A percentile compares a stretch with the other conserved stretches of the same genome.
Evolutionary conservation across 2,329 filamentous ascomycete species (phyloP).

Genomic region (Pseudonectria foliicola): DNA sequence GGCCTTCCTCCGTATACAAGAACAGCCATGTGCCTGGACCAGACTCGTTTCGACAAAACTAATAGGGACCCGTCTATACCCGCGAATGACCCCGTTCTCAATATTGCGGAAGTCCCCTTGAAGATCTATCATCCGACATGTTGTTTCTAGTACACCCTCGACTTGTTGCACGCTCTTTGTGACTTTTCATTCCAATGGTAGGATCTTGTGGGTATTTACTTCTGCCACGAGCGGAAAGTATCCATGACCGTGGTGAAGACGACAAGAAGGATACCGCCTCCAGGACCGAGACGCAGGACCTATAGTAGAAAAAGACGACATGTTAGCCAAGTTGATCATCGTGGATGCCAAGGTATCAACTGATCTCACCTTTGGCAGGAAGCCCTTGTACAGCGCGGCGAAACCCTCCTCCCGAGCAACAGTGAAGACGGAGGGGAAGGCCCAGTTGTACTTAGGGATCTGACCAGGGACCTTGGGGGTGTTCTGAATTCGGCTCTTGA

Average conservation of each 20-base stretch:
- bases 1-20: not conserved
- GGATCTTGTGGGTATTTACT: conserved; percentile 7
- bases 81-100: conserved; percentile 5
- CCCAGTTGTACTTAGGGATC: conserved; percentile 97
- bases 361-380: conserved; percentile 84
- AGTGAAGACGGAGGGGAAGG: conserved; percentile 76
- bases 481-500: conserved; percentile 98
- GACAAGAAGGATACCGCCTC: conserved; percentile 66
- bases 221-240: conserved; percentile 66
- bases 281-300: conserved; percentile 45
- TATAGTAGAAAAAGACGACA: conserved; percentile 11
- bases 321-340: not conserved
- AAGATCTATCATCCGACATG: conserved; percentile 7
- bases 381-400: conserved; percentile 90
- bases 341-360: too few species aligned
- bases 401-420: conserved; percentile 94
- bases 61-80: conserved; percentile 6
- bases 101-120: conserved; percentile 7
- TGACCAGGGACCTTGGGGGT: conserved; percentile 73
- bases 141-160: conserved; percentile 9
- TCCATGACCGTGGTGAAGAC: conserved; percentile 88
- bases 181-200: conserved; percentile 1
- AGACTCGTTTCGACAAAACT: conserved; percentile 2
- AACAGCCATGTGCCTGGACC: conserved; percentile 3
- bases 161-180: not conserved